phyloP scores from a whole-genome alignment of 202 grass and related monocot genomes.

The Setaria italica region DNA sequence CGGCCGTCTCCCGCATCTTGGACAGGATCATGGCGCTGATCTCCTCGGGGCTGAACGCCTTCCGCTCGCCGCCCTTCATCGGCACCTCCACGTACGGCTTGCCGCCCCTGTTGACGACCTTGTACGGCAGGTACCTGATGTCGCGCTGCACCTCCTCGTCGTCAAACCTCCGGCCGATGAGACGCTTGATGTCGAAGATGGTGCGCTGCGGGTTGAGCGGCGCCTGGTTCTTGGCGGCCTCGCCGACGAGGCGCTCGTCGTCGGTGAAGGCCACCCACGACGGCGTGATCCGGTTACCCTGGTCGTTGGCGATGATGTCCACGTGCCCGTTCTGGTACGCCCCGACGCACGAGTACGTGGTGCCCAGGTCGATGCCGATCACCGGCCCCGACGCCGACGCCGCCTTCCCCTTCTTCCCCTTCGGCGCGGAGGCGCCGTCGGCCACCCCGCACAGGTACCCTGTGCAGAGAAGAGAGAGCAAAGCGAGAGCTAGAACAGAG shows the following conservation, averaged over 20 bases:
- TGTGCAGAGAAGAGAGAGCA: constrained; percentile 32
- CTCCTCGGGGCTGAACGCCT: constrained; percentile 54
- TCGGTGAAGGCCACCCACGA: constrained; percentile 64
- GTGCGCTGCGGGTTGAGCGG: constrained; percentile 45
- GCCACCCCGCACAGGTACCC: not conserved
- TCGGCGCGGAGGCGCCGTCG: not conserved
- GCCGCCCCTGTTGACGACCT: constrained; percentile 44
- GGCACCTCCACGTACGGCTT: constrained; percentile 45
- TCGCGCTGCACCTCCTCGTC: constrained; percentile 49
- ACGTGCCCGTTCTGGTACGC: constrained; percentile 46
- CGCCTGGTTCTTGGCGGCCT: constrained; percentile 65
- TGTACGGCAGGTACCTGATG: constrained; percentile 46
- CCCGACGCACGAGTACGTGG: constrained; percentile 58
- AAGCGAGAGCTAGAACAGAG: constrained; percentile 14
- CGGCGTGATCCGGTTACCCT: constrained; percentile 58
- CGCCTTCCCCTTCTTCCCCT: not conserved
- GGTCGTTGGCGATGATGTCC: constrained; percentile 58
- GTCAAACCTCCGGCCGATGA: constrained; percentile 45
- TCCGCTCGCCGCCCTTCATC: constrained; percentile 35
- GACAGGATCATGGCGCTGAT: constrained; percentile 59
- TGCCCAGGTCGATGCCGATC: constrained; percentile 62
- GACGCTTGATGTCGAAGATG: constrained; percentile 56
- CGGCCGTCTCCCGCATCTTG: constrained; percentile 52
- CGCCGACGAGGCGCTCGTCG: constrained; percentile 48
- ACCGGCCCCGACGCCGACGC: constrained; percentile 1